These are phyloP conservation scores for Phyllosticta citribraziliensis DNA, from an alignment of 2,329 filamentous ascomycete species.

Conservation along the genomic window DNA sequence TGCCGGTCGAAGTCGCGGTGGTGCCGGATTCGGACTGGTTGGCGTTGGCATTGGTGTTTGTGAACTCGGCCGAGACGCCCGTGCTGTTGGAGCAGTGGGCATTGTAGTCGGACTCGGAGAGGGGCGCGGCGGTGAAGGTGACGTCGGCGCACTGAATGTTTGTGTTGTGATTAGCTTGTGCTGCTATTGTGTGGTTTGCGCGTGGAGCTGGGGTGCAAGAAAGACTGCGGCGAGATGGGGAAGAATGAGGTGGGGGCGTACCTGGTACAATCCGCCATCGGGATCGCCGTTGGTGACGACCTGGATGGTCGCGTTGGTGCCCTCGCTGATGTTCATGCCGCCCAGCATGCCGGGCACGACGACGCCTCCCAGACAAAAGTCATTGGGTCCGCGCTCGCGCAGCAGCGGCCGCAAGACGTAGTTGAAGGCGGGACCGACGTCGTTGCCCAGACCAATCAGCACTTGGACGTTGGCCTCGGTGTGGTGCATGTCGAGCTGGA, in stretches of 20 bases:
- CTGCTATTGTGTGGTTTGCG: no score
- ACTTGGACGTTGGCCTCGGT: slow-evolving; percentile 43
- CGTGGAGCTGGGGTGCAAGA: not conserved
- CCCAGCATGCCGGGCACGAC: slow-evolving; percentile 34
- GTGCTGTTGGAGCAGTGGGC: slow-evolving; percentile 50
- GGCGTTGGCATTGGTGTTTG: slow-evolving; percentile 38
- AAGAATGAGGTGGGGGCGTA: slow-evolving; percentile 20
- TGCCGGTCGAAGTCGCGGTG: slow-evolving; percentile 8
- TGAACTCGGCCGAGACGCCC: slow-evolving; percentile 32
- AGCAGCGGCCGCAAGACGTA: slow-evolving; percentile 53
- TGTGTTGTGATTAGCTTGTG: not conserved
- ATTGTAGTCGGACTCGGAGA: slow-evolving; percentile 33
- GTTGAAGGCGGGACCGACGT: slow-evolving; percentile 55
- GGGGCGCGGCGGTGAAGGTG: slow-evolving; percentile 48
- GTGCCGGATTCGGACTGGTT: slow-evolving; percentile 24
- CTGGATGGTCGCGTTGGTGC: slow-evolving; percentile 57
- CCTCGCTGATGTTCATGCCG: slow-evolving; percentile 45
- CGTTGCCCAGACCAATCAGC: slow-evolving; percentile 42
- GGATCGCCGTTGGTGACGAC: slow-evolving; percentile 54
- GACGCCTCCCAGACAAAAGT: slow-evolving; percentile 56
- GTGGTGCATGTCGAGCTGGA: slow-evolving; percentile 45
- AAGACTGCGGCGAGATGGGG: not conserved
- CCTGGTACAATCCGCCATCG: slow-evolving; percentile 55
- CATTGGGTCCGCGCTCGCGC: slow-evolving; percentile 51
- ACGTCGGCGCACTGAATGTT: slow-evolving; percentile 58